Evolutionary conservation across 192 early-diverging fungal genomes (phyloP), one percentile per base, ranked within the genome.

Genomic region (Lobosporangium transversale): DNA sequence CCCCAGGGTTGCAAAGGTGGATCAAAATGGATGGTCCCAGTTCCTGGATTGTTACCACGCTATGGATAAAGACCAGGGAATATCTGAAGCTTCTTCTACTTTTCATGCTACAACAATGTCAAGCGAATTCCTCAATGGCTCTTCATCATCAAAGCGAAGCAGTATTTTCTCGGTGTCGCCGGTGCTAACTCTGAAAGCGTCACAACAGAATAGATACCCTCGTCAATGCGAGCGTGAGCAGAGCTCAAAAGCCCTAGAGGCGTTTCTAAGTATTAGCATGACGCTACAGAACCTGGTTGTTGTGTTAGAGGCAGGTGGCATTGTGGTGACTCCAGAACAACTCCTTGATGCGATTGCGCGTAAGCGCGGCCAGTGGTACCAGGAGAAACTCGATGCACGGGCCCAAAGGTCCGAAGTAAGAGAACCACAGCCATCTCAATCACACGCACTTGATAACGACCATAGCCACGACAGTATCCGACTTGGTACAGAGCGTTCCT

Each of bases 251-350:
- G 61, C 23, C 31, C 21, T 65, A 10, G 62, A 53, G 21, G 48
- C 61, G n/a, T 35, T 73, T 2, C 18, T 59, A 15, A 47, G 70
- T 14, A 23, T 73, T 3, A 59, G 31, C 56, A 64, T 59, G 43
- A 73, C 70, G 4, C 50, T 73, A 10, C 70, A 73, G 56, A 64
- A 73, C 50, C 49, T 65, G 0, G 56, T 73, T 0, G 62, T 73
- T 0, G 48, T 30, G 3, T 30, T 73, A 0, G 70, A 64, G 26
- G 24, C 43, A 0, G 62, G 70, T 6, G 62, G 33, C 1, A 57
- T 32, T 3, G 62, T 73, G 26, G 14, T 73, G 42, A 73, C 70
- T 0, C 62, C 62, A 11, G 55, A 64, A 0, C 62, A 54, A 2
- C 40, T 65, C 15, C 20, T 59, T 24, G 30, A 44, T 0, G 31